Evolutionary conservation across 1,139 yeast species (phyloP).

Genomic region (Entelexis sorbosivorans): DNA sequence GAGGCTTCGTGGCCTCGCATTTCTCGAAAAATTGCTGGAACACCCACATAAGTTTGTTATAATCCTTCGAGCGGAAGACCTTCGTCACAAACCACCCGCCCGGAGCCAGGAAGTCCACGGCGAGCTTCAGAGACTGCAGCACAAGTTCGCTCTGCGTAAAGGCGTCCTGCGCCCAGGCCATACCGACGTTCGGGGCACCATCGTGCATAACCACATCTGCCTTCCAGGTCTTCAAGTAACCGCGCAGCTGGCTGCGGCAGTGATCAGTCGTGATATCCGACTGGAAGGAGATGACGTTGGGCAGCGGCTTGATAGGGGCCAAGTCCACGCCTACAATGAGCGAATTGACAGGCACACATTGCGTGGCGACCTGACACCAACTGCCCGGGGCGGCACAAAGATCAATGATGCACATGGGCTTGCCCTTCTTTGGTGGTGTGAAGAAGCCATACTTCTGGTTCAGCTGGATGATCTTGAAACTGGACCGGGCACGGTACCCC

Average conservation of each 20-base stretch:
- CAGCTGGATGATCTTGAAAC: constrained; percentile 87
- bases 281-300: constrained; percentile 87
- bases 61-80: constrained; percentile 94
- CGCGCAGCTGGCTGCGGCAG: constrained; percentile 85
- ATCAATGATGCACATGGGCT: constrained; percentile 91
- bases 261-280: constrained; percentile 97
- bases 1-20: constrained; percentile 97
- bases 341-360: constrained; percentile 83
- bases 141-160: constrained; percentile 95
- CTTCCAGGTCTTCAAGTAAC: constrained; percentile 97
- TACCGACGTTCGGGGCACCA: constrained; percentile 99
- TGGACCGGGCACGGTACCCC: constrained; percentile 98
- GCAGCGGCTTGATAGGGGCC: constrained; percentile 90
- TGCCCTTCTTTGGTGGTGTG: constrained; percentile 41
- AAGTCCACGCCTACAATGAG: constrained; percentile 95
- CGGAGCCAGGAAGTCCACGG: constrained; percentile 81
- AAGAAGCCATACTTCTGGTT: constrained; percentile 95
- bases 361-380: constrained; percentile 98
- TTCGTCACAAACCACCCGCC: constrained; percentile 98
- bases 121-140: constrained; percentile 80
- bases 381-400: constrained; percentile 99
- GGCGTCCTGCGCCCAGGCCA: constrained; percentile 99
- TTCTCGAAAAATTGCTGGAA: constrained; percentile 90
- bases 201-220: constrained; percentile 97
- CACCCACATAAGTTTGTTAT: constrained; percentile 93